Percentiles rank a stretch among this genome's conserved stretches.
phyloP scores from a whole-genome alignment of 257 asterid species.

The Solanum etuberosum region DNA sequence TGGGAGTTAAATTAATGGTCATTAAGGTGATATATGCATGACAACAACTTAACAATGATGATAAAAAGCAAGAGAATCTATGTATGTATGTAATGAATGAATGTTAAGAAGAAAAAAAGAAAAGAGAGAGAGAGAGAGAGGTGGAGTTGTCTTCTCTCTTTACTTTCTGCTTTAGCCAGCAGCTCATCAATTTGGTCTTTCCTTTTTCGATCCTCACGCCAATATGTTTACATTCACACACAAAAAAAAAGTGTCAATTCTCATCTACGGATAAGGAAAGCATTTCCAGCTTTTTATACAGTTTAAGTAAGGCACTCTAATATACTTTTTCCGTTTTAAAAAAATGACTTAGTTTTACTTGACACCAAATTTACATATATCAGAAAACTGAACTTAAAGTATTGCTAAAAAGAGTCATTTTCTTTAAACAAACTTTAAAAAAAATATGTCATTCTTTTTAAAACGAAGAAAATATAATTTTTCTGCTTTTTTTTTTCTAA shows the following conservation, averaged over 20 bases:
- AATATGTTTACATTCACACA: constrained; percentile 1
- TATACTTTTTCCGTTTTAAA: too few relatives aligned
- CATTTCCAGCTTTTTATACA: constrained; percentile 23
- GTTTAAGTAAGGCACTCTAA: constrained; percentile 22
- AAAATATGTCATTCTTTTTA: too few relatives aligned
- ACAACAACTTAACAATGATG: neutral
- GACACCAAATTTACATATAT: too few relatives aligned
- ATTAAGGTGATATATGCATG: neutral
- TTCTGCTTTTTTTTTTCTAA: constrained; percentile 29
- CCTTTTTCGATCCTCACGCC: constrained; percentile 51
- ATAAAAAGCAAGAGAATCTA: neutral
- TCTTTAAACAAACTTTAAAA: too few relatives aligned
- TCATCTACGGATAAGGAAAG: constrained; percentile 19
- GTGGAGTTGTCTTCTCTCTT: constrained; percentile 28
- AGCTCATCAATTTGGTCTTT: neutral
- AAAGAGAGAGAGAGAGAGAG: constrained; percentile 6
- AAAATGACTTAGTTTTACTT: too few relatives aligned
- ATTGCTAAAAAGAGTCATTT: too few relatives aligned
- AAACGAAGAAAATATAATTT: constrained; percentile 17
- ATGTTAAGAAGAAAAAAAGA: neutral
- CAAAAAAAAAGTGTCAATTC: neutral
- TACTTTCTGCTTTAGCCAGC: constrained; percentile 16
- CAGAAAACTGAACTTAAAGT: too few relatives aligned
- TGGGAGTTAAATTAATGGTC: neutral
- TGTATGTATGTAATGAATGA: neutral